A percentile compares a stretch with the other conserved stretches of the same genome.
Conservation (phyloP, 2,329 filamentous ascomycete species). For the Falciphora oryzae region DNA sequence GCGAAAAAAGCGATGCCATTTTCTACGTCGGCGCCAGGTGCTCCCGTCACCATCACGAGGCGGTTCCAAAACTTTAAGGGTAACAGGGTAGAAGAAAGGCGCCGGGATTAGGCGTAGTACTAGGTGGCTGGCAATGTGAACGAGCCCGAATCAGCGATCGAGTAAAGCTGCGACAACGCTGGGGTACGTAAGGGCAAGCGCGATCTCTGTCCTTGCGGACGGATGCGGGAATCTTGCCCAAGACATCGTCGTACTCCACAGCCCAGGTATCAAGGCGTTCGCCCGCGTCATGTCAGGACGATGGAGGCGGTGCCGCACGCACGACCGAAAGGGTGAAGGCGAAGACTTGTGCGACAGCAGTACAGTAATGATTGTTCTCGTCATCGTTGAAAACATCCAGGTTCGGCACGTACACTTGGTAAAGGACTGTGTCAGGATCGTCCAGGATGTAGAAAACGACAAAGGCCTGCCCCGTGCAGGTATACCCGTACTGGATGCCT, state of each 20-base stretch:
- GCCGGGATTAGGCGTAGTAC: no score
- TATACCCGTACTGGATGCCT: conserved; percentile 28
- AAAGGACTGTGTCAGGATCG: conserved; percentile 28
- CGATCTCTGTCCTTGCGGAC: not conserved
- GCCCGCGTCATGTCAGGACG: conserved; percentile 25
- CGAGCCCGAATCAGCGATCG: not conserved
- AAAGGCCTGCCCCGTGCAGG: conserved; percentile 28
- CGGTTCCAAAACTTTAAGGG: no score
- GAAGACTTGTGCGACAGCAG: conserved; percentile 32
- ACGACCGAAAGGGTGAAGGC: conserved; percentile 31
- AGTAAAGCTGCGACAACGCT: conserved; percentile 13
- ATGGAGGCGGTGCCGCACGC: conserved; percentile 19
- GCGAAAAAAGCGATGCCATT: no score
- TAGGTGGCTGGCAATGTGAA: no score
- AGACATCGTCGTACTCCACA: conserved; percentile 3
- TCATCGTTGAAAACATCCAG: conserved; percentile 28
- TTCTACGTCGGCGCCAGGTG: no score
- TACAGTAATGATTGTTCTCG: conserved; percentile 27
- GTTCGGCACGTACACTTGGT: conserved; percentile 26
- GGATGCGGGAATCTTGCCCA: not conserved
- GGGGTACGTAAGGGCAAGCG: not conserved
- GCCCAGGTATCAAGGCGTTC: not conserved
- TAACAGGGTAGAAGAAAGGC: no score
- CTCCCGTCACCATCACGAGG: no score
- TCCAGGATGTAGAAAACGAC: conserved; percentile 30